These are phyloP conservation scores for Coemansia sp. DNA, from an alignment of 192 early-diverging fungal genomes.

Conservation along the genomic window DNA sequence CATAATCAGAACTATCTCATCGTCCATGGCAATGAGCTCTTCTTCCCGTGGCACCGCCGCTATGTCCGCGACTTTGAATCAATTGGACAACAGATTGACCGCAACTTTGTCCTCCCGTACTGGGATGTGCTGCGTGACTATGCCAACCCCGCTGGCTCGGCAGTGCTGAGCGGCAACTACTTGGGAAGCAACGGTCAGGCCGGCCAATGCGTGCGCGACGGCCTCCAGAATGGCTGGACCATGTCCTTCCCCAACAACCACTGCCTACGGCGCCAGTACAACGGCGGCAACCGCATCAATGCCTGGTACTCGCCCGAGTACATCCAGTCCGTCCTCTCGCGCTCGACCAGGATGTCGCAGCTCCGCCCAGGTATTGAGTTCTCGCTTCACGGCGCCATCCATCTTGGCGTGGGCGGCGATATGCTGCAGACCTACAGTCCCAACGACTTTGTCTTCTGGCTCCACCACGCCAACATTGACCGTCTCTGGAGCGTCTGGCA, in stretches of 20 bases:
- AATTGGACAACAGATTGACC: constrained; percentile 32
- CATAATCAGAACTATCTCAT: constrained; percentile 35
- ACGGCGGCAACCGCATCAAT: constrained; percentile 43
- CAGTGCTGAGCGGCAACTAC: constrained; percentile 34
- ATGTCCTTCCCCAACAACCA: constrained; percentile 40
- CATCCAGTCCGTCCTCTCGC: constrained; percentile 47
- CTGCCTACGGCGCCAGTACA: constrained; percentile 54
- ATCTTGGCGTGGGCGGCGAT: constrained; percentile 54
- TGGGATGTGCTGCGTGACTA: constrained; percentile 59
- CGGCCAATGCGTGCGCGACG: constrained; percentile 38
- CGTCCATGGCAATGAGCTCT: constrained; percentile 51
- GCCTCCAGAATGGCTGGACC: constrained; percentile 19
- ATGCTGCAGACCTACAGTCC: constrained; percentile 52
- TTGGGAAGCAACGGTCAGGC: constrained; percentile 47
- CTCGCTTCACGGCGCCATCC: constrained; percentile 48
- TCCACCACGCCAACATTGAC: constrained; percentile 60
- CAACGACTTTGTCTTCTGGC: constrained; percentile 58
- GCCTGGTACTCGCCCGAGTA: constrained; percentile 52
- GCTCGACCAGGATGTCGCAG: constrained; percentile 38
- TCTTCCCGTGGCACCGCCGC: constrained; percentile 58
- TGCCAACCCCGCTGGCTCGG: constrained; percentile 41
- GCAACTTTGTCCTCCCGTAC: constrained; percentile 51
- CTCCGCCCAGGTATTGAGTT: constrained; percentile 52
- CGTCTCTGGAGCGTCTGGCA: constrained; percentile 59
- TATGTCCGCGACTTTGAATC: constrained; percentile 56